Evolutionary conservation across 2,329 filamentous ascomycete genomes (phyloP).

Genomic region (Penicillium sp.): DNA sequence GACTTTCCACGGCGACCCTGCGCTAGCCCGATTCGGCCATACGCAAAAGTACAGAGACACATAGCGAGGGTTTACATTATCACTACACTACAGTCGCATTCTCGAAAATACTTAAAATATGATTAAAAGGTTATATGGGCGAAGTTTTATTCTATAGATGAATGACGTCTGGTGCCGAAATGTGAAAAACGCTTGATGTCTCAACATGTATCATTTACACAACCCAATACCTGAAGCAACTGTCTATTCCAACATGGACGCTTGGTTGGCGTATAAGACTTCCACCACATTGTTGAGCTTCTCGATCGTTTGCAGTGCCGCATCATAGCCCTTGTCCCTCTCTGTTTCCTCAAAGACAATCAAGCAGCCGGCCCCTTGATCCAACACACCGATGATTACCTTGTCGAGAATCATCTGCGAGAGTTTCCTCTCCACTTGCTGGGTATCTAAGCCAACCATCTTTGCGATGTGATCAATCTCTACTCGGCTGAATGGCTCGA

Average conservation of each 20-base stretch:
- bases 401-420: conserved; percentile 99
- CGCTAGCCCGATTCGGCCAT: conserved; percentile 11
- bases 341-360: conserved; percentile 96
- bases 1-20: not conserved
- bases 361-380: conserved; percentile 95
- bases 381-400: conserved; percentile 94
- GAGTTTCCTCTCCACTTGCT: conserved; percentile 96
- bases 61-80: not conserved
- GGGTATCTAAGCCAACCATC: conserved; percentile 93
- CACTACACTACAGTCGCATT: not conserved
- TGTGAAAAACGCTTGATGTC: not conserved
- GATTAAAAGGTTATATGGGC: not conserved
- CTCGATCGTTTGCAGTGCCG: conserved; percentile 89
- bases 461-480: conserved; percentile 96
- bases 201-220: not conserved
- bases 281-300: conserved; percentile 97
- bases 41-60: not conserved
- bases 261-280: conserved; percentile 96
- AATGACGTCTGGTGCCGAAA: not conserved
- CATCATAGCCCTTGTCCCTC: conserved; percentile 89
- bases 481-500: conserved; percentile 95
- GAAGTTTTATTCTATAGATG: not conserved
- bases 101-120: not conserved
- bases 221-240: not conserved
- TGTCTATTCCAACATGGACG: conserved; percentile 80